These are phyloP conservation scores for Rehmannia glutinosa DNA, from an alignment of 257 asterid species.

Conservation along the genomic window DNA sequence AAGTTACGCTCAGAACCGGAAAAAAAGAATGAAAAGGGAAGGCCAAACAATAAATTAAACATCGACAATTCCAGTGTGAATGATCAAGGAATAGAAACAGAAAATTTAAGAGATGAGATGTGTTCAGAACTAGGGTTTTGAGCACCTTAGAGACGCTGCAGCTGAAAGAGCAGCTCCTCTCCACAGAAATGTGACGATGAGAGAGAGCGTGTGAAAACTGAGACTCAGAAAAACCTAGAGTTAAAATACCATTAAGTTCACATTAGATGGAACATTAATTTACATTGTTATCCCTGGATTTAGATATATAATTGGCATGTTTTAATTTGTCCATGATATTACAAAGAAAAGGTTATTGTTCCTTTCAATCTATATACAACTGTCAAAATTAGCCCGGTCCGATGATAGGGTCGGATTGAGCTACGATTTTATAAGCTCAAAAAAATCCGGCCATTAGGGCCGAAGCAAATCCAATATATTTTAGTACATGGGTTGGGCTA, in stretches of 20 bases:
- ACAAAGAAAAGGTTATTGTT: no score
- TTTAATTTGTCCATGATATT: background rate
- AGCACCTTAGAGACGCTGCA: constrained; percentile 1
- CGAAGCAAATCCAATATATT: no score
- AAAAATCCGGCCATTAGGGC: no score
- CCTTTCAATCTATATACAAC: no score
- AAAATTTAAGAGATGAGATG: background rate
- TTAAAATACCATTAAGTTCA: background rate
- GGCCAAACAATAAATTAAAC: background rate
- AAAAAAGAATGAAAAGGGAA: background rate
- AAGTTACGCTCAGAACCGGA: background rate
- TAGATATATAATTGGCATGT: background rate
- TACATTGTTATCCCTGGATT: background rate
- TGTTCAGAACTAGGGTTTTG: background rate
- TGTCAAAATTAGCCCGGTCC: no score
- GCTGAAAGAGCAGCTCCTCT: constrained; percentile 14
- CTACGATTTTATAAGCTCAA: no score
- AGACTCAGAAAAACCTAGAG: constrained; percentile 6
- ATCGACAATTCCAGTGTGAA: background rate
- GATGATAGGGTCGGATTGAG: no score
- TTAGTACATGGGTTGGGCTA: no score
- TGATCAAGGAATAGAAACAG: background rate
- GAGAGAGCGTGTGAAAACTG: background rate
- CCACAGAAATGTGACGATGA: constrained; percentile 12
- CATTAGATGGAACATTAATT: background rate